Percentiles rank a stretch among this genome's conserved stretches.
phyloP scores from a whole-genome alignment of 2,329 filamentous ascomycete genomes.

The Fusarium chuoi region DNA sequence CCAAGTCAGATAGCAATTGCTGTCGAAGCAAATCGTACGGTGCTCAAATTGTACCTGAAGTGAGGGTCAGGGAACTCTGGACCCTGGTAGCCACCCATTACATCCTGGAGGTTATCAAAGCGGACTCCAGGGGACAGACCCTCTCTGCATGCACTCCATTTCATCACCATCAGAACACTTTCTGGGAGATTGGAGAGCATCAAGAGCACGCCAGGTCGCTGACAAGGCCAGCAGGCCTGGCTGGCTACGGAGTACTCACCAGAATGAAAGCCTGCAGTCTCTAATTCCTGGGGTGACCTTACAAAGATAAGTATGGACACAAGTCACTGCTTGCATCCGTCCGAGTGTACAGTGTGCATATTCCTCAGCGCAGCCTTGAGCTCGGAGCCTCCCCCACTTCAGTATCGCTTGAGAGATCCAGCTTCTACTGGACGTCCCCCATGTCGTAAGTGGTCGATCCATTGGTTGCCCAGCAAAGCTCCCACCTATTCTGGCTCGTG shows the following conservation, averaged over 20 bases:
- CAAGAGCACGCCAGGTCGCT: background rate
- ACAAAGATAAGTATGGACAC: slow-evolving; percentile 8
- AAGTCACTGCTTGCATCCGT: slow-evolving; percentile 12
- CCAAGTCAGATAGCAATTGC: background rate
- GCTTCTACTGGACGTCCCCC: slow-evolving; percentile 10
- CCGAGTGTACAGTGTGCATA: slow-evolving; percentile 40
- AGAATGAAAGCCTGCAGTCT: background rate
- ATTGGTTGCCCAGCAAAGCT: slow-evolving; percentile 18
- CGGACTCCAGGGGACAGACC: slow-evolving; percentile 27
- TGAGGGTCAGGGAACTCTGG: slow-evolving; percentile 4
- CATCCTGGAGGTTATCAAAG: slow-evolving; percentile 28
- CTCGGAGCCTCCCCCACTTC: slow-evolving; percentile 31
- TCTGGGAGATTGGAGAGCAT: slow-evolving; percentile 14
- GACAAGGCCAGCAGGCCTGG: background rate
- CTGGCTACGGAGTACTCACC: background rate
- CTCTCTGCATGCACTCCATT: slow-evolving; percentile 26
- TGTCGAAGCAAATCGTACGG: background rate
- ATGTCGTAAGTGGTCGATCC: slow-evolving; percentile 22
- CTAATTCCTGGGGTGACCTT: background rate
- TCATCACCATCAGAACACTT: slow-evolving; percentile 17
- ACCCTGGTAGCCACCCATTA: slow-evolving; percentile 9
- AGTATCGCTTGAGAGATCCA: slow-evolving; percentile 22
- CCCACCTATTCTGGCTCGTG: slow-evolving; percentile 3
- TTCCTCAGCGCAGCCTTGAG: slow-evolving; percentile 43
- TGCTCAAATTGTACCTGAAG: slow-evolving; percentile 17